Evolutionary conservation across 805 yeast species (phyloP), one percentile per base, ranked within the genome.

Genomic region (Candida montana): DNA sequence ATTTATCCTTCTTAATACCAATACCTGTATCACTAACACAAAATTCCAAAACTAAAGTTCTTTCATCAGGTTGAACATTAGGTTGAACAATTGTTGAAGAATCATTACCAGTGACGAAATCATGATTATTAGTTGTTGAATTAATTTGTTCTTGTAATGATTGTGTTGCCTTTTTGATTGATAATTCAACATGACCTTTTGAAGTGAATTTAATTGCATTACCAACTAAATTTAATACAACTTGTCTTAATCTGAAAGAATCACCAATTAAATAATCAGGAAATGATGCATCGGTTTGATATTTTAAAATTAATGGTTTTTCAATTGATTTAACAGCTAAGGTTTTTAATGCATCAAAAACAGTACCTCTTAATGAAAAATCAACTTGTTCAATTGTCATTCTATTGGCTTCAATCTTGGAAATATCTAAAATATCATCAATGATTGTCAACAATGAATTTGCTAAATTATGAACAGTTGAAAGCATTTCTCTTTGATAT

Each of bases 371-470:
- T 36, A 87, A 68, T 11, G 91, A 81, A 58, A 87, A 87, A 45
- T 89, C 95, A 48, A 85, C 86, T 57, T 84, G 83, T 58, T 87
- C 95, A 42, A 87, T 88, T 0, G 95, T 86, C 95, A 87, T 87
- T 62, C 95, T 72, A 62, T 87, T 87, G 19, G 95, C 95, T 63
- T 87, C 95, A 62, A 87, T 87, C 74, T 87, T 87, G 44, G 95
- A 87, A 56, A 87, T 87, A 77, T 87, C 95, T 52, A 87, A 71
- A 54, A 87, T 87, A 61, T 87, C 95, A 58, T 87, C 95, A 54
- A 87, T 87, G 49, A 87, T 87, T 0, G 95, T 87, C 54, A 87
- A 71, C 51, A 87, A 68, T 2, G 95, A 83, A 58, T 86, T 87
- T 16, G 95, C 95, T 53, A 87, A 69, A 56, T 85, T 87, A 64